phyloP scores from a whole-genome alignment of 2,329 filamentous ascomycete genomes.

The Neospermospora avenae region DNA sequence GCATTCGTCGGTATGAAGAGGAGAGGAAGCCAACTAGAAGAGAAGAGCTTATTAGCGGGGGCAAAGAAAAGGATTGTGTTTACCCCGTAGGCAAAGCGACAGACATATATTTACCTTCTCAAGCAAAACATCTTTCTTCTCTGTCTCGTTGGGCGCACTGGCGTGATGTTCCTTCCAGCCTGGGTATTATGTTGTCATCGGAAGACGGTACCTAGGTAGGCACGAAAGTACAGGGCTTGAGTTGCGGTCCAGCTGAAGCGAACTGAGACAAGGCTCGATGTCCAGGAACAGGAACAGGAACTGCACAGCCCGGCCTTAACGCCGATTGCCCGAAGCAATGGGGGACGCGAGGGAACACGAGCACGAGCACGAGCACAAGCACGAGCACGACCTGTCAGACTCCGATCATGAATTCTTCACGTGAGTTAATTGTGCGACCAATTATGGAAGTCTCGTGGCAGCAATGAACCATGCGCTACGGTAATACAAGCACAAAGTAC shows the following conservation, averaged over 20 bases:
- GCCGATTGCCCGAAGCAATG: neutral
- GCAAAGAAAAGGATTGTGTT: too few relatives aligned
- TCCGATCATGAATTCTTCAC: neutral
- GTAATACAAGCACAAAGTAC: too few relatives aligned
- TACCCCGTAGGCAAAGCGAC: too few relatives aligned
- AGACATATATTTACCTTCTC: constrained; percentile 46
- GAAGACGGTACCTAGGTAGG: too few relatives aligned
- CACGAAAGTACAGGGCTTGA: too few relatives aligned
- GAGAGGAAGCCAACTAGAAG: constrained; percentile 72
- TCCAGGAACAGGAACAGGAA: neutral
- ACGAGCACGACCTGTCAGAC: too few relatives aligned
- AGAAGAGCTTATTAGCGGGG: constrained; percentile 21
- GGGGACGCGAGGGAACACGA: neutral
- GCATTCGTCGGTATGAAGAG: constrained; percentile 87
- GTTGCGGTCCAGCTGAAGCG: neutral
- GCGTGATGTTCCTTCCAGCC: constrained; percentile 14
- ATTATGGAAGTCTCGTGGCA: constrained; percentile 9
- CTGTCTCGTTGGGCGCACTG: constrained; percentile 6
- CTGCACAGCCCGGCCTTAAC: neutral
- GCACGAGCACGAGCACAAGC: too few relatives aligned
- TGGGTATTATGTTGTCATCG: constrained; percentile 30
- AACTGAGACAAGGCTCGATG: neutral
- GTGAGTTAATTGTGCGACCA: neutral
- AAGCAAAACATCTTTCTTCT: constrained; percentile 55
- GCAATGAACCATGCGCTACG: neutral